Percentiles rank a stretch among this genome's conserved stretches.
phyloP scores from a whole-genome alignment of 345 rosid genomes.

The Syzygium oleosum region DNA sequence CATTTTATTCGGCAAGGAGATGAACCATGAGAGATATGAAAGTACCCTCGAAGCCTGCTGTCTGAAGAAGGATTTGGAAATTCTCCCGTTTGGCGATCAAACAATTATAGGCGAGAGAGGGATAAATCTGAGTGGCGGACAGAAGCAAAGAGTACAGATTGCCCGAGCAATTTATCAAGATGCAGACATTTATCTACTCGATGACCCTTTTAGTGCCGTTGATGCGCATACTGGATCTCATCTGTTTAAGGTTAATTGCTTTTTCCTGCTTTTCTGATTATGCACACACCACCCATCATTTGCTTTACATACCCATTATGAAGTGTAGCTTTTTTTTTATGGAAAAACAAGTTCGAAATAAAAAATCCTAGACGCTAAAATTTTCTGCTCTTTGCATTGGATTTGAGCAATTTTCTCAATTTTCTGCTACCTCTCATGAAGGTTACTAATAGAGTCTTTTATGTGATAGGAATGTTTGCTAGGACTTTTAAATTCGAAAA shows the following conservation, averaged over 20 bases:
- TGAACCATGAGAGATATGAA: conserved; percentile 60
- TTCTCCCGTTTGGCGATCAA: conserved; percentile 72
- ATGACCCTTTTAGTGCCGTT: conserved; percentile 90
- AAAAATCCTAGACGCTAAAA: background rate
- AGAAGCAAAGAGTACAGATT: conserved; percentile 77
- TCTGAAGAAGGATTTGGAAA: conserved; percentile 60
- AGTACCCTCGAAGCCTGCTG: conserved; percentile 62
- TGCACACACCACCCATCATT: background rate
- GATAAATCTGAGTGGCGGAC: conserved; percentile 83
- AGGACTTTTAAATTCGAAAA: conserved; percentile 39
- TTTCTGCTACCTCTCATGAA: background rate
- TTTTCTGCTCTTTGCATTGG: background rate
- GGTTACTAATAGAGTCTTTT: background rate
- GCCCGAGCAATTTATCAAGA: conserved; percentile 88
- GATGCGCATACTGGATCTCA: conserved; percentile 89
- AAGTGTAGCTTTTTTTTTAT: background rate
- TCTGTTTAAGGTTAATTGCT: conserved; percentile 49
- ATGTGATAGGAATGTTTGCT: conserved; percentile 49
- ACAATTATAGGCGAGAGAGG: conserved; percentile 85
- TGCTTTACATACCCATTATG: background rate
- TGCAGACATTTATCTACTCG: conserved; percentile 74
- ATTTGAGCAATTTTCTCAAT: background rate
- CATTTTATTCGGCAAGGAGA: conserved; percentile 65
- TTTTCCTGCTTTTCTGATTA: background rate
- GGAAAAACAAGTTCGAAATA: background rate